phyloP scores from a whole-genome alignment of 495 filamentous ascomycete species.

The Aspergillus asperescens region DNA sequence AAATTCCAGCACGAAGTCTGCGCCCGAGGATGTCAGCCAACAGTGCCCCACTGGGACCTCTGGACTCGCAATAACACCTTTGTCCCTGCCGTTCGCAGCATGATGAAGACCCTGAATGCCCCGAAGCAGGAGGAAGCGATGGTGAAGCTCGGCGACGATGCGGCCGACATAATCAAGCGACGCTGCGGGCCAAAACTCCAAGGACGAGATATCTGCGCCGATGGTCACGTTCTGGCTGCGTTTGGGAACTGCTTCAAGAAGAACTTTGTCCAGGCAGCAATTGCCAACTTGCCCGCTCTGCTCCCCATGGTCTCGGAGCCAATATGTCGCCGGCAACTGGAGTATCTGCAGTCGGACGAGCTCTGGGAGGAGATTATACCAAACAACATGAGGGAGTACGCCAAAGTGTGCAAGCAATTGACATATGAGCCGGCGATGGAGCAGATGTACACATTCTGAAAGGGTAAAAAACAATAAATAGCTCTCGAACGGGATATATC shows the following conservation, averaged over 20 bases:
- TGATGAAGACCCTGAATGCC: slow-evolving; percentile 33
- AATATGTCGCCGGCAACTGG: slow-evolving; percentile 33
- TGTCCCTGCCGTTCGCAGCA: slow-evolving; percentile 36
- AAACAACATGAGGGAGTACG: slow-evolving; percentile 42
- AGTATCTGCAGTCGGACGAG: slow-evolving; percentile 32
- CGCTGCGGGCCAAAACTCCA: slow-evolving; percentile 31
- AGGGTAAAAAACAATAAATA: too few relatives aligned
- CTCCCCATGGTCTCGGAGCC: slow-evolving; percentile 40
- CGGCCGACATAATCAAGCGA: slow-evolving; percentile 36
- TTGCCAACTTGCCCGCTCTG: slow-evolving; percentile 30
- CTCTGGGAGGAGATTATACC: slow-evolving; percentile 40
- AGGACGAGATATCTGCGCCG: slow-evolving; percentile 37
- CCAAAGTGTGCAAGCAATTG: slow-evolving; percentile 33
- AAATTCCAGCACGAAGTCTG: slow-evolving; percentile 42
- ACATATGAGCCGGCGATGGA: slow-evolving; percentile 14
- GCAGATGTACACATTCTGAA: slow-evolving; percentile 12
- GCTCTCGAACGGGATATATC: neutral
- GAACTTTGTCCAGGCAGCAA: slow-evolving; percentile 33
- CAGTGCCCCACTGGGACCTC: slow-evolving; percentile 42
- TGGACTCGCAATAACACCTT: slow-evolving; percentile 44
- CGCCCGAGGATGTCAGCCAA: slow-evolving; percentile 38
- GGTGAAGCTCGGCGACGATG: slow-evolving; percentile 39
- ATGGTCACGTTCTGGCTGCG: slow-evolving; percentile 31
- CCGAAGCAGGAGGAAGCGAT: slow-evolving; percentile 33
- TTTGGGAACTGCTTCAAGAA: slow-evolving; percentile 44